Percentiles rank a stretch among this genome's conserved stretches.
Evolutionary conservation across 1,284 basidiomycete genomes (phyloP).

Genomic region (Cystobasidium sp.): DNA sequence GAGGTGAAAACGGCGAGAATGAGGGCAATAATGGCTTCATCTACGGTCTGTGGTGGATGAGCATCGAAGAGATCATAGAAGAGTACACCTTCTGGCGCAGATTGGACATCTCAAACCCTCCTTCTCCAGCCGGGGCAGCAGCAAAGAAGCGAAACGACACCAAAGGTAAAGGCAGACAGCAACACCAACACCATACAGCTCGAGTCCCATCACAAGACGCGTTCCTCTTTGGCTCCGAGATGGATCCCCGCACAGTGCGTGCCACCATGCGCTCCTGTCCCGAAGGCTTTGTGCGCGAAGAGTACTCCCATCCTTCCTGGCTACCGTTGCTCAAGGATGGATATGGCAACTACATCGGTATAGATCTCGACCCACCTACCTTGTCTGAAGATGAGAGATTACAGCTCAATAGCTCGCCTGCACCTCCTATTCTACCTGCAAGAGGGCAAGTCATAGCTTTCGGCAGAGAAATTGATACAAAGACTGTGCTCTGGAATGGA

Average conservation of each 20-base stretch:
- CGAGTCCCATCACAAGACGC: slow-evolving; percentile 34
- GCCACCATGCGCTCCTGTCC: slow-evolving; percentile 82
- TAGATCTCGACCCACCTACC: slow-evolving; percentile 82
- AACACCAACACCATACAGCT: slow-evolving; percentile 22
- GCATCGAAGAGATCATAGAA: slow-evolving; percentile 84
- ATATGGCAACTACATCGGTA: slow-evolving; percentile 93
- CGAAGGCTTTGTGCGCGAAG: slow-evolving; percentile 82
- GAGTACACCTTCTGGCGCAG: slow-evolving; percentile 94
- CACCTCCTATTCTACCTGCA: slow-evolving; percentile 36
- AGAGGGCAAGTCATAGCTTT: slow-evolving; percentile 95
- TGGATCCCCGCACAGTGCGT: slow-evolving; percentile 31
- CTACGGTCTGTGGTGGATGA: slow-evolving; percentile 55
- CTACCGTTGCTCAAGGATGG: slow-evolving; percentile 91
- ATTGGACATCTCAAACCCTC: slow-evolving; percentile 64
- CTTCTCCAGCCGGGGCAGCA: slow-evolving; percentile 47
- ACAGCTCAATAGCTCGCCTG: slow-evolving; percentile 17
- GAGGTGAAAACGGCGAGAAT: slow-evolving; percentile 41
- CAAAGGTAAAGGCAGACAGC: slow-evolving; percentile 39
- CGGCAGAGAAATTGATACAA: slow-evolving; percentile 96
- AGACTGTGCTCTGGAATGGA: slow-evolving; percentile 89
- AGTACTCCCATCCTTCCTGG: slow-evolving; percentile 95
- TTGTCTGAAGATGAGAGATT: slow-evolving; percentile 25
- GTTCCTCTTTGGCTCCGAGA: slow-evolving; percentile 34
- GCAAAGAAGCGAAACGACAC: slow-evolving; percentile 60
- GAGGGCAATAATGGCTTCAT: slow-evolving; percentile 49